Evolutionary conservation across 148 eudicot genomes (phyloP).

Genomic region (Euryodendron excelsum): DNA sequence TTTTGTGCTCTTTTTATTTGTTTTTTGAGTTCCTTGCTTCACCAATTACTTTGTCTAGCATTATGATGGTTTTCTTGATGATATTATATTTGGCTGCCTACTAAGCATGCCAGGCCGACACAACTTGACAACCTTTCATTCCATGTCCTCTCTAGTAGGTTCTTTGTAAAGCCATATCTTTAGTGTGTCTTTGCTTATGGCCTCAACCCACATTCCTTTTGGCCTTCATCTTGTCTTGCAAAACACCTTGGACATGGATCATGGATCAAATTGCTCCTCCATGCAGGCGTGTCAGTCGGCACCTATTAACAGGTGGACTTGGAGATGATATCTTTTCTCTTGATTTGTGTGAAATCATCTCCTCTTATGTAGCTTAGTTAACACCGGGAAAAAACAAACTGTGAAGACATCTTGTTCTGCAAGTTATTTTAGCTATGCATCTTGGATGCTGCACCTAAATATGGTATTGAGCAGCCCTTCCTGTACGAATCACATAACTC

Average conservation of each 20-base stretch:
- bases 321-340: too few relatives aligned
- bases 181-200: too few relatives aligned
- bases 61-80: not conserved
- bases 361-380: not conserved
- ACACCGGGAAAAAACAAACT: not conserved
- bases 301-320: too few relatives aligned
- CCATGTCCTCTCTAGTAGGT: not conserved
- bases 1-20: not conserved
- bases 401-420: not conserved
- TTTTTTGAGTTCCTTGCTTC: not conserved
- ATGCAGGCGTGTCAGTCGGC: not conserved
- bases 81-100: not conserved
- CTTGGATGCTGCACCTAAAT: not conserved
- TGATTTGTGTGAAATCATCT: not conserved
- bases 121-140: not conserved
- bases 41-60: not conserved
- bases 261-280: too few relatives aligned
- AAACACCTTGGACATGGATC: not conserved
- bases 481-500: too few relatives aligned
- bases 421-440: not conserved
- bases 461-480: not conserved
- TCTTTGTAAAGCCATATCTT: not conserved
- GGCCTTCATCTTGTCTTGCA: not conserved
- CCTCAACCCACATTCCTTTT: not conserved
- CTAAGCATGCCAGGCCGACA: not conserved